phyloP scores from a whole-genome alignment of 495 filamentous ascomycete genomes.

The Articulospora tetracladia region DNA sequence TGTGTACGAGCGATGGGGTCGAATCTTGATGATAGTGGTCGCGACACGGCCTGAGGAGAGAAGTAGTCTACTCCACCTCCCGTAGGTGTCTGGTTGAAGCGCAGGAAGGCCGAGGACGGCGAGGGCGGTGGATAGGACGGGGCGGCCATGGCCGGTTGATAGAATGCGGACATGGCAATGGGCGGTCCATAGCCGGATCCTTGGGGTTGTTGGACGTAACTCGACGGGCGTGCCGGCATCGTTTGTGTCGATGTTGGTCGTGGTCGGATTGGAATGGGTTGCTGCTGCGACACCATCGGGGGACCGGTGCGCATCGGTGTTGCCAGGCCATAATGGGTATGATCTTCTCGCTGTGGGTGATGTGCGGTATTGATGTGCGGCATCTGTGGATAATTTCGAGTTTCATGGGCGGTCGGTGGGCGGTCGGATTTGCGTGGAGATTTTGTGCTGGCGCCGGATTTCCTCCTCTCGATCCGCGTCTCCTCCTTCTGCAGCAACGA shows the following conservation, averaged over 20 bases:
- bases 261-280: slow-evolving; percentile 14
- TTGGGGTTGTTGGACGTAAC: slow-evolving; percentile 7
- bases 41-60: neutral
- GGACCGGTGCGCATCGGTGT: neutral
- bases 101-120: slow-evolving; percentile 2
- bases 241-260: slow-evolving; percentile 17
- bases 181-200: slow-evolving; percentile 14
- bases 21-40: slow-evolving; percentile 12
- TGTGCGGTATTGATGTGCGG: neutral
- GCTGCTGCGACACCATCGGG: slow-evolving; percentile 14
- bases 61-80: slow-evolving; percentile 1
- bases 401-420: slow-evolving; percentile 19
- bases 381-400: slow-evolving; percentile 1
- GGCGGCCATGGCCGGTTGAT: slow-evolving; percentile 5
- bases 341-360: slow-evolving; percentile 7
- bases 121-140: slow-evolving; percentile 19
- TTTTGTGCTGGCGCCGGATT: slow-evolving; percentile 9
- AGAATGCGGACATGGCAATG: slow-evolving; percentile 16
- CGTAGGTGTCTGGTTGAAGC: slow-evolving; percentile 2
- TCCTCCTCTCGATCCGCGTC: slow-evolving; percentile 10
- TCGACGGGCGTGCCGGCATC: slow-evolving; percentile 16
- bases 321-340: slow-evolving; percentile 19
- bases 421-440: slow-evolving; percentile 15
- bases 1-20: slow-evolving; percentile 4
- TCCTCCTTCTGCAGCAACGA: slow-evolving; percentile 5